Conservation (phyloP, 208 protist genomes). For the Trypanosoma grayi region DNA sequence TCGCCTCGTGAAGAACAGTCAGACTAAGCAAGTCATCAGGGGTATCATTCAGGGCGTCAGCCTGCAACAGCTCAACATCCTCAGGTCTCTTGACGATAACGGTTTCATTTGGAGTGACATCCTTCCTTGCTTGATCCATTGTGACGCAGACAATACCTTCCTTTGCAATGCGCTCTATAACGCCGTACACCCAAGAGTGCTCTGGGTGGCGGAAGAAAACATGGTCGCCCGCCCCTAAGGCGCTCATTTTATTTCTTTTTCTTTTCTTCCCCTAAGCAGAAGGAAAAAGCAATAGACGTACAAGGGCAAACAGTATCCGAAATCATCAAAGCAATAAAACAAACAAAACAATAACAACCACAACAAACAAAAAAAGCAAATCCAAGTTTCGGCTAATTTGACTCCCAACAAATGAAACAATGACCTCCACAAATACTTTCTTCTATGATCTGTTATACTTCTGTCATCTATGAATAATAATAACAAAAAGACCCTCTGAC, state of each 20-base stretch:
- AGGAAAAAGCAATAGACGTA: constrained; percentile 2
- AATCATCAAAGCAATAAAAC: neutral
- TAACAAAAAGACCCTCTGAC: too few species aligned
- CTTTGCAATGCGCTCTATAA: neutral
- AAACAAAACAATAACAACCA: constrained; percentile 16
- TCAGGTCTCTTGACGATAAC: constrained; percentile 6
- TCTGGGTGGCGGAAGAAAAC: constrained; percentile 26
- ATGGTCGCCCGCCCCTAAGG: neutral
- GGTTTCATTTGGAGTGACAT: constrained; percentile 9
- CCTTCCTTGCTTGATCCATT: constrained; percentile 15
- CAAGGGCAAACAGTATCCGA: constrained; percentile 10
- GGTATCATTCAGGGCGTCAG: constrained; percentile 21
- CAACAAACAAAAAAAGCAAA: constrained; percentile 14
- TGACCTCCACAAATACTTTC: neutral
- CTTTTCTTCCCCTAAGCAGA: too few species aligned
- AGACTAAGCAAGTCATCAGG: constrained; percentile 30
- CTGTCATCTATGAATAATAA: too few species aligned
- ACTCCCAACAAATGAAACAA: constrained; percentile 30
- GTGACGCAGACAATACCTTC: neutral
- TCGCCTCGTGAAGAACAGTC: constrained; percentile 34
- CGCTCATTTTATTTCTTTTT: constrained; percentile 9
- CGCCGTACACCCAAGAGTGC: constrained; percentile 21
- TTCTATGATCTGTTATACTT: too few species aligned
- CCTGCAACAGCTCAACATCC: constrained; percentile 14
- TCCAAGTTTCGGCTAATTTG: too few species aligned